These are phyloP conservation scores for Ogataea degrootiae DNA, from an alignment of 805 yeast species.

Conservation along the genomic window DNA sequence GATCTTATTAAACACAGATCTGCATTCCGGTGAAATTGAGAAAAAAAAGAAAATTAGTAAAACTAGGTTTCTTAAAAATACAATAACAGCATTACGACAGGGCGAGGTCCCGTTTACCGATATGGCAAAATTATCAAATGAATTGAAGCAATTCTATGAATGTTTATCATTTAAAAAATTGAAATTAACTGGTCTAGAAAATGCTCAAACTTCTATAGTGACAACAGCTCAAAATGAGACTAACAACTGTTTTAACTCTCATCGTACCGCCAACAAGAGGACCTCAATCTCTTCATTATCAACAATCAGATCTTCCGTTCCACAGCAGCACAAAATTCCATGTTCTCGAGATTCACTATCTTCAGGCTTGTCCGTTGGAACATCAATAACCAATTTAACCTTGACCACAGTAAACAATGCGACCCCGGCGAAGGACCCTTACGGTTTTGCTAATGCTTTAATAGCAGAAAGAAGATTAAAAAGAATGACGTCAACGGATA, in stretches of 20 bases:
- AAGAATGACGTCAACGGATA: conserved; percentile 15
- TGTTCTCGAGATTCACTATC: neutral
- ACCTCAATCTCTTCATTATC: conserved; percentile 7
- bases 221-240: neutral
- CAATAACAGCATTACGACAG: conserved; percentile 40
- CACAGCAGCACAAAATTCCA: neutral
- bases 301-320: conserved; percentile 2
- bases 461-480: conserved; percentile 20
- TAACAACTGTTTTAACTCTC: neutral
- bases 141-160: conserved; percentile 40
- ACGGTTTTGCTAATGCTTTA: conserved; percentile 26
- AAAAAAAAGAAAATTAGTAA: conserved; percentile 35
- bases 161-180: conserved; percentile 35
- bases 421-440: conserved; percentile 6
- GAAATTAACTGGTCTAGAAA: conserved; percentile 3
- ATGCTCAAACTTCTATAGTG: neutral
- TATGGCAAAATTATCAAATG: conserved; percentile 31
- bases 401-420: conserved; percentile 1
- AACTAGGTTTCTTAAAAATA: conserved; percentile 44
- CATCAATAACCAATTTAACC: conserved; percentile 1
- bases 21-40: conserved; percentile 51
- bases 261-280: neutral
- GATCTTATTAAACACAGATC: conserved; percentile 69
- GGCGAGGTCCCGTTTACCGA: conserved; percentile 19
- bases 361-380: conserved; percentile 8